Percentiles rank a stretch among this genome's conserved stretches.
These are phyloP conservation scores for Phytophthora tentaculata DNA, from an alignment of 352 stramenopile species.

Conservation along the genomic window DNA sequence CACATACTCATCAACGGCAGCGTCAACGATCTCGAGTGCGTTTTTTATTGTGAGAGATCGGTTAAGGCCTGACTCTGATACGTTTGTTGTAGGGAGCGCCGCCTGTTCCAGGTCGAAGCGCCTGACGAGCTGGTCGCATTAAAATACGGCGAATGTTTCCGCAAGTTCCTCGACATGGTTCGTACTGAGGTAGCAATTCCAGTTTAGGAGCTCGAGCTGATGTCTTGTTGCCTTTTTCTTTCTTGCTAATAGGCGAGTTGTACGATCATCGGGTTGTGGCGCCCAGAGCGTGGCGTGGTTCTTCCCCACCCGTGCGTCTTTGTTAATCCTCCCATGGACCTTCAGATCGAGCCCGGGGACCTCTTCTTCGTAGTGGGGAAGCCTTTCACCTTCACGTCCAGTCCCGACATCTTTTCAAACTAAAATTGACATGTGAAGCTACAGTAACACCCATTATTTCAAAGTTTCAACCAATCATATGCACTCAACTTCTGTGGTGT, in stretches of 20 bases:
- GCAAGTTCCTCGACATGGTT: slow-evolving; percentile 77
- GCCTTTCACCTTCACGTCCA: slow-evolving; percentile 56
- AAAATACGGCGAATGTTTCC: slow-evolving; percentile 66
- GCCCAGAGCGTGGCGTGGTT: slow-evolving; percentile 52
- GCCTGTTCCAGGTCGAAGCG: slow-evolving; percentile 73
- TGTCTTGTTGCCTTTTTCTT: not conserved
- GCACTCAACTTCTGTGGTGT: slow-evolving; percentile 16
- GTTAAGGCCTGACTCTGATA: not conserved
- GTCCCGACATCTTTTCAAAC: slow-evolving; percentile 38
- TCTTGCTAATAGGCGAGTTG: slow-evolving; percentile 74
- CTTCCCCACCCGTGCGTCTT: slow-evolving; percentile 77
- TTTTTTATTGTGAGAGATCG: not conserved
- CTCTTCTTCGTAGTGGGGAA: slow-evolving; percentile 76
- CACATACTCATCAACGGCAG: slow-evolving; percentile 69
- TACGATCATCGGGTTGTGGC: slow-evolving; percentile 71
- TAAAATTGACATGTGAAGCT: too few relatives aligned
- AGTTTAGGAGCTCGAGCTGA: not conserved
- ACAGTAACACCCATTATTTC: too few relatives aligned
- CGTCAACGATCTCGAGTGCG: slow-evolving; percentile 64
- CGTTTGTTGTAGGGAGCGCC: slow-evolving; percentile 45
- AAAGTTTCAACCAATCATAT: slow-evolving; percentile 18
- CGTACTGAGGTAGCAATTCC: not conserved
- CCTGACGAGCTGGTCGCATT: slow-evolving; percentile 55
- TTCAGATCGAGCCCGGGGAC: slow-evolving; percentile 63
- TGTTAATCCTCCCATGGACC: slow-evolving; percentile 57